Conservation (phyloP, 73 alveolate species). For the Diophrys sp. region DNA sequence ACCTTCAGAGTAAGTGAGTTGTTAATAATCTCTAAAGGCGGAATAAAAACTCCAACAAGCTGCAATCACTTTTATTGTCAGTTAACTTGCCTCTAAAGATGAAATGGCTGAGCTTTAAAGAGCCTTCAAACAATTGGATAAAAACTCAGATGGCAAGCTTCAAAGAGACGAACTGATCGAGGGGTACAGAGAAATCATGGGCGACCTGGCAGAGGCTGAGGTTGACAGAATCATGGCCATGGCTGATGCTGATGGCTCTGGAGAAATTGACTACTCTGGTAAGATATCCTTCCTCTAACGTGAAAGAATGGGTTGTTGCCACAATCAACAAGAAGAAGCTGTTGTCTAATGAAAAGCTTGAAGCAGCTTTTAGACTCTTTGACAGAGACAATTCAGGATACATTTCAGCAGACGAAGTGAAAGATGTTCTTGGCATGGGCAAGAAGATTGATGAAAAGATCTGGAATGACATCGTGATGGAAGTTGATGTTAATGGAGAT, state of each 20-base stretch:
- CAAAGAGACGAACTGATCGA: constrained; percentile 71
- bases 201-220: constrained; percentile 48
- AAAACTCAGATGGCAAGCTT: constrained; percentile 71
- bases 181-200: constrained; percentile 58
- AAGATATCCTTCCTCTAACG: too few species aligned
- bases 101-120: constrained; percentile 68
- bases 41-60: constrained; percentile 55
- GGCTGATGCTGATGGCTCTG: constrained; percentile 55
- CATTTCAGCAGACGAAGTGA: constrained; percentile 71
- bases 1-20: constrained; percentile 16
- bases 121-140: constrained; percentile 70
- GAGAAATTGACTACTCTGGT: constrained; percentile 63
- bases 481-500: constrained; percentile 79
- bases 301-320: constrained; percentile 70
- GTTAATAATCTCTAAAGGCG: too few species aligned
- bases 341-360: constrained; percentile 65
- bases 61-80: constrained; percentile 57
- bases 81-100: constrained; percentile 67
- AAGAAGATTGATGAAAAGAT: constrained; percentile 56
- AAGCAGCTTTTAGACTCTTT: constrained; percentile 80
- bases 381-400: constrained; percentile 68
- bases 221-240: constrained; percentile 53
- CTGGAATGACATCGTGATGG: constrained; percentile 73
- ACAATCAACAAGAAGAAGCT: constrained; percentile 74
- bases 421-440: constrained; percentile 71